Evolutionary conservation across 148 eudicot genomes (phyloP).

Genomic region (Heliosperma pusillum): DNA sequence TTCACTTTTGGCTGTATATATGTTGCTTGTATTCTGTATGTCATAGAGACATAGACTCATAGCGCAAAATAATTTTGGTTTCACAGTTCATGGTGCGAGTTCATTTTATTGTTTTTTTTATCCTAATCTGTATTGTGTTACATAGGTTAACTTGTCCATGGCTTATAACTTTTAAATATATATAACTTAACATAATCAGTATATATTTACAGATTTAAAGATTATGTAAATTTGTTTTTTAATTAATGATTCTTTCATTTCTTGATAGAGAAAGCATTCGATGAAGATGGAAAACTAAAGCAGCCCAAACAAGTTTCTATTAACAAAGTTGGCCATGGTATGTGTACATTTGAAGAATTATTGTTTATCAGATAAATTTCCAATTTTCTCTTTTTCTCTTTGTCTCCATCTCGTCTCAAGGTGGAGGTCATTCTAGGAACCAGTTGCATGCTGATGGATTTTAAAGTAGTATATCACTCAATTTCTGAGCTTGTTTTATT

Average conservation of each 20-base stretch:
- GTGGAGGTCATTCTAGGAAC: neutral
- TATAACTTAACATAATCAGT: no score
- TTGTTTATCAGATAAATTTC: neutral
- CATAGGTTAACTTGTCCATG: neutral
- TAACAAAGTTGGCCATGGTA: slow-evolving; percentile 99
- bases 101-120: no score
- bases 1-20: no score
- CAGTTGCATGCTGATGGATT: neutral
- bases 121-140: neutral
- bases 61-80: neutral
- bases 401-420: neutral
- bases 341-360: slow-evolving; percentile 18
- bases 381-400: neutral
- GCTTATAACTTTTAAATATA: neutral
- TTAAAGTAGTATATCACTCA: neutral
- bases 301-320: slow-evolving; percentile 90
- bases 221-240: slow-evolving; percentile 9
- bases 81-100: neutral
- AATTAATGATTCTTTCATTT: slow-evolving; percentile 14
- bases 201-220: no score
- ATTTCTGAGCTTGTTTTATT: slow-evolving; percentile 11
- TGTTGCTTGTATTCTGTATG: no score
- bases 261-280: slow-evolving; percentile 83
- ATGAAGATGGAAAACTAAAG: slow-evolving; percentile 74
- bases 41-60: no score